Percentiles rank a stretch among this genome's conserved stretches.
Evolutionary conservation across 495 filamentous ascomycete species (phyloP).

Genomic region (Elaphomyces granulatus): DNA sequence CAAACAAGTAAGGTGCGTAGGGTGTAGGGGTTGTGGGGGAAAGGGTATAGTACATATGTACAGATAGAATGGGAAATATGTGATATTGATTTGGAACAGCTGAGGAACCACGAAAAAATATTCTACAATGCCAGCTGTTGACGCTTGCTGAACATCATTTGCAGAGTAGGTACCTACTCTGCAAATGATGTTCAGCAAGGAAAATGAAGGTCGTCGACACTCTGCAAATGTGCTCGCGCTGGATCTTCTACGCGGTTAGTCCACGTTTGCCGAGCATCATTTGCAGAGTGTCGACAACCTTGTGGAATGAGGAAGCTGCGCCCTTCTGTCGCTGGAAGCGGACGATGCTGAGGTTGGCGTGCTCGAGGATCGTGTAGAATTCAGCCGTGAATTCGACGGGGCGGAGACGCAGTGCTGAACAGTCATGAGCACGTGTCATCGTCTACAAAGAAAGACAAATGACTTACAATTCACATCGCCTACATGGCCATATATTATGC

Average conservation of each 20-base stretch:
- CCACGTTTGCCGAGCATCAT: conserved; percentile 41
- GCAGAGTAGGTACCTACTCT: conserved; percentile 59
- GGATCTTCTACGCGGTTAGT: conserved; percentile 54
- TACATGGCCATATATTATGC: conserved; percentile 64
- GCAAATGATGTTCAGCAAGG: conserved; percentile 39
- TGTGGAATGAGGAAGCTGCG: conserved; percentile 70
- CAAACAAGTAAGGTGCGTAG: too few species aligned
- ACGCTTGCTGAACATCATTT: conserved; percentile 40
- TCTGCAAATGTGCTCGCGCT: conserved; percentile 39
- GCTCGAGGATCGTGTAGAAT: conserved; percentile 71
- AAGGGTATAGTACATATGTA: too few species aligned
- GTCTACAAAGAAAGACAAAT: conserved; percentile 4
- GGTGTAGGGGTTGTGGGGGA: too few species aligned
- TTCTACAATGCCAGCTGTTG: conserved; percentile 59
- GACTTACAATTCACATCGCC: conserved; percentile 59
- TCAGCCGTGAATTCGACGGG: conserved; percentile 69
- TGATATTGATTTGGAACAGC: too few species aligned
- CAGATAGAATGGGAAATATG: too few species aligned
- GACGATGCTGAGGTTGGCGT: conserved; percentile 58
- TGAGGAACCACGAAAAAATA: too few species aligned
- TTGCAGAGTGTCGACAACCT: conserved; percentile 61
- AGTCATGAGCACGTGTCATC: conserved; percentile 1
- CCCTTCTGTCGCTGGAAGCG: conserved; percentile 80
- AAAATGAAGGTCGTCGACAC: too few species aligned
- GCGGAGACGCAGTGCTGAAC: conserved; percentile 54